Conservation (phyloP, 768 basidiomycete genomes). For the Baorangia bicolor region DNA sequence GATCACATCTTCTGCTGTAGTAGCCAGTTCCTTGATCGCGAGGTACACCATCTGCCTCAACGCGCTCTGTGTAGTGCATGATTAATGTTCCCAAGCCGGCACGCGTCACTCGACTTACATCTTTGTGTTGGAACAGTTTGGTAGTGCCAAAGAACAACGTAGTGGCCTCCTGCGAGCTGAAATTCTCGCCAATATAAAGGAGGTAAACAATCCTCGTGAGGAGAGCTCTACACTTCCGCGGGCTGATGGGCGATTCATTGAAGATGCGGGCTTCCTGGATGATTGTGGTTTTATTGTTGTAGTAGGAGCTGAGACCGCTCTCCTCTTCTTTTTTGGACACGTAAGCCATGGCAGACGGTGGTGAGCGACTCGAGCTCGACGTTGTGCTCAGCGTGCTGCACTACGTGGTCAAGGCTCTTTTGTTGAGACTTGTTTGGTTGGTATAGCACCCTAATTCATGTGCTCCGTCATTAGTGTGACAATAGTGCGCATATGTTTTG, state of each 20-base stretch:
- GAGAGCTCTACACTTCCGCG: slow-evolving; percentile 93
- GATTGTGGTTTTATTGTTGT: slow-evolving; percentile 97
- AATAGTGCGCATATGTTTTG: background rate
- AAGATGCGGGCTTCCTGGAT: slow-evolving; percentile 98
- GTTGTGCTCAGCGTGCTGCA: slow-evolving; percentile 9
- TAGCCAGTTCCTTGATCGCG: slow-evolving; percentile 95
- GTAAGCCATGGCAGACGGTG: slow-evolving; percentile 66
- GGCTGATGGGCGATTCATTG: slow-evolving; percentile 99
- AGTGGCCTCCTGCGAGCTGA: slow-evolving; percentile 94
- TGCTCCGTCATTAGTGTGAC: background rate
- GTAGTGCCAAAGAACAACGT: slow-evolving; percentile 98
- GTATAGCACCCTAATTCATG: background rate
- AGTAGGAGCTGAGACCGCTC: slow-evolving; percentile 85
- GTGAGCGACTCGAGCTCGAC: slow-evolving; percentile 13
- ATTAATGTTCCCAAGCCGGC: background rate
- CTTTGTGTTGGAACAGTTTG: slow-evolving; percentile 98
- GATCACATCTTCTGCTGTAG: slow-evolving; percentile 96
- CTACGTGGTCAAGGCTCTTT: slow-evolving; percentile 23
- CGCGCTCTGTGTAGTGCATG: slow-evolving; percentile 60
- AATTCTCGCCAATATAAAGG: slow-evolving; percentile 93
- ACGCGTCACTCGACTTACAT: slow-evolving; percentile 58
- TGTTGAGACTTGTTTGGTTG: slow-evolving; percentile 28
- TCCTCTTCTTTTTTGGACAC: slow-evolving; percentile 97
- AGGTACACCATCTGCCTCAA: slow-evolving; percentile 98
- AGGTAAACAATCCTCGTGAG: slow-evolving; percentile 96